Evolutionary conservation across 1,284 basidiomycete genomes (phyloP).

Genomic region (Hymenochaete sp.): DNA sequence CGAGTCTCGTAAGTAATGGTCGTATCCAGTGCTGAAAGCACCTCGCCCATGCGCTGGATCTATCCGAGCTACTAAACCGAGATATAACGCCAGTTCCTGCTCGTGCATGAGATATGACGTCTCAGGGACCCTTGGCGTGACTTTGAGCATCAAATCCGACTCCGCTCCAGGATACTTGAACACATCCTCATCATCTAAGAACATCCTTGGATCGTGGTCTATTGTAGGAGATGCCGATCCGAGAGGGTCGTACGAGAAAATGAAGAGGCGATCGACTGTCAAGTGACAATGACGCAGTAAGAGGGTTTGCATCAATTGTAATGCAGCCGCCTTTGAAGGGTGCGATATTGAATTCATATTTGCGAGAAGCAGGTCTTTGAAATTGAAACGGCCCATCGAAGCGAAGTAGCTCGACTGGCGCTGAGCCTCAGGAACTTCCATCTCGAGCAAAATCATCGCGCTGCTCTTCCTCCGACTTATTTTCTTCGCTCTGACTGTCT

Average conservation of each 20-base stretch:
- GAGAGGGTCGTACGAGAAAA: slow-evolving; percentile 26
- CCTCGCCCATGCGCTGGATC: slow-evolving; percentile 68
- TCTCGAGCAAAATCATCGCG: slow-evolving; percentile 75
- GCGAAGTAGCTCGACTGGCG: slow-evolving; percentile 75
- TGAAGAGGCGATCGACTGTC: slow-evolving; percentile 58
- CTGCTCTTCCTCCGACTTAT: slow-evolving; percentile 65
- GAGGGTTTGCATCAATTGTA: slow-evolving; percentile 74
- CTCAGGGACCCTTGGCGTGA: slow-evolving; percentile 43
- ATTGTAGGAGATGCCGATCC: slow-evolving; percentile 16
- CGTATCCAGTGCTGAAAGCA: slow-evolving; percentile 78
- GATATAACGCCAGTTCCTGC: slow-evolving; percentile 75
- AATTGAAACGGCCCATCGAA: slow-evolving; percentile 77
- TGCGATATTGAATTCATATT: slow-evolving; percentile 65
- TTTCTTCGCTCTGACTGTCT: slow-evolving; percentile 36
- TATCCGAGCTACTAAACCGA: slow-evolving; percentile 69
- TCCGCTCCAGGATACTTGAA: slow-evolving; percentile 58
- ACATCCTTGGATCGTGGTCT: not conserved
- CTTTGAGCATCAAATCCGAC: slow-evolving; percentile 30
- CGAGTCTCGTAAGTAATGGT: slow-evolving; percentile 78
- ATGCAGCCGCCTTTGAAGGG: slow-evolving; percentile 60
- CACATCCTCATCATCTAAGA: slow-evolving; percentile 47
- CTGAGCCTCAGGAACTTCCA: slow-evolving; percentile 67
- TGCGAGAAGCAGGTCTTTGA: slow-evolving; percentile 79
- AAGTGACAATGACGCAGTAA: slow-evolving; percentile 61
- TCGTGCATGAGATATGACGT: slow-evolving; percentile 72